Base-by-base conservation (phyloP, 805 yeast species). In the Wickerhamomyces canadensis region DNA sequence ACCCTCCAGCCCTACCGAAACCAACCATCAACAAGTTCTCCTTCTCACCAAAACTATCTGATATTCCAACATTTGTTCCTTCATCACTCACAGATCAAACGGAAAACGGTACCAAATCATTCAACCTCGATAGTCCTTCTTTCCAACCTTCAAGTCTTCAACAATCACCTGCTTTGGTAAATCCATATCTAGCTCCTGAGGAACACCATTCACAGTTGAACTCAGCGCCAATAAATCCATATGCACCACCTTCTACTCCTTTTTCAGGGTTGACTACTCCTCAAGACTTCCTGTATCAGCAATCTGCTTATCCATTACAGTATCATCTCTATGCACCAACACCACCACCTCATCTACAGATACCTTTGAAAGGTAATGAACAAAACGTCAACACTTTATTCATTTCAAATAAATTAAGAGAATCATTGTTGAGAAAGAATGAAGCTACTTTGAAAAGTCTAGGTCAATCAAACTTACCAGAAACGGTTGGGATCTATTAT, bases 261-360 rank as follows among this genome's bases (percentile, higher is more conserved):
- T 46, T 37, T 30, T 25, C 43, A 4, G 35, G 19, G 1, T 31
- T 37, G 14, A 33, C 38, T 10, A 24, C 34, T 2, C 33, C 49
- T 4, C 45, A 49, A 19, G 37, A 49, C 9, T 47, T 32, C n/a
- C 16, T 47, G 35, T 38, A 51, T 27, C 45, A 34, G 23, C 46
- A 42, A 15, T 47, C 64, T 24, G 35, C 57, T 27, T 77, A 63
- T 45, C 83, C 84, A 0, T 62, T 85, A 31, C 87, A 87, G 52
- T 84, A 85, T 56, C 96, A 89, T 60, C 62, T 87, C 27, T 89
- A 91, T 61, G 93, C 96, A 0, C 97, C 97, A 2, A 72, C 77
- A 22, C 91, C 96, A 9, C 86, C 89, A 3, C 89, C 88, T 8
- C 79, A 81, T 52, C 58, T 80, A 33, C 68, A 70, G 28, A 59